phyloP scores from a whole-genome alignment of 2,329 filamentous ascomycete species.

The Ciborinia camelliae region DNA sequence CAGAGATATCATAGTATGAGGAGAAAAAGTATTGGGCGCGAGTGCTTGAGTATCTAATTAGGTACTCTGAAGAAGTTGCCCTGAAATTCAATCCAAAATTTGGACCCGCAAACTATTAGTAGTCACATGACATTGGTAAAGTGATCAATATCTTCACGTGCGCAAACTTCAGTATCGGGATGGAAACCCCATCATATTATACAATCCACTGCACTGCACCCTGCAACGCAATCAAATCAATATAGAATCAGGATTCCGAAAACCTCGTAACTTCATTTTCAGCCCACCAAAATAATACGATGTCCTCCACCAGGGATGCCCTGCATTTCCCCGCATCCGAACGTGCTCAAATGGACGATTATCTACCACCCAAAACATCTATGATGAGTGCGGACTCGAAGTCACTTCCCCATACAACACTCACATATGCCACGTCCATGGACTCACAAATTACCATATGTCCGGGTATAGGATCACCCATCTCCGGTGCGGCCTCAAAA shows the following conservation, averaged over 20 bases:
- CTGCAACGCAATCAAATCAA: not conserved
- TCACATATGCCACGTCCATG: conserved; percentile 89
- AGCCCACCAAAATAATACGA: not conserved
- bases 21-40: too few species aligned
- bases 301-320: conserved; percentile 5
- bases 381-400: not conserved
- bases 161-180: not conserved
- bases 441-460: conserved; percentile 58
- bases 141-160: not conserved
- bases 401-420: conserved; percentile 56
- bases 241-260: not conserved
- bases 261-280: not conserved
- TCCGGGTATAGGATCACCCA: conserved; percentile 70
- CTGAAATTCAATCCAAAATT: too few species aligned
- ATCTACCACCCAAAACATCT: conserved; percentile 14
- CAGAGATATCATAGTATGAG: too few species aligned
- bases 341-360: conserved; percentile 1
- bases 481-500: conserved; percentile 82
- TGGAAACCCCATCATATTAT: too few species aligned
- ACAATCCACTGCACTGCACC: not conserved
- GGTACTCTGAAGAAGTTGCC: too few species aligned
- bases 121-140: not conserved
- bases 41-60: not conserved
- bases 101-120: too few species aligned
- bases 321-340: conserved; percentile 5